phyloP scores from a whole-genome alignment of 2,329 filamentous ascomycete species.

The Sporothrix globosa region DNA sequence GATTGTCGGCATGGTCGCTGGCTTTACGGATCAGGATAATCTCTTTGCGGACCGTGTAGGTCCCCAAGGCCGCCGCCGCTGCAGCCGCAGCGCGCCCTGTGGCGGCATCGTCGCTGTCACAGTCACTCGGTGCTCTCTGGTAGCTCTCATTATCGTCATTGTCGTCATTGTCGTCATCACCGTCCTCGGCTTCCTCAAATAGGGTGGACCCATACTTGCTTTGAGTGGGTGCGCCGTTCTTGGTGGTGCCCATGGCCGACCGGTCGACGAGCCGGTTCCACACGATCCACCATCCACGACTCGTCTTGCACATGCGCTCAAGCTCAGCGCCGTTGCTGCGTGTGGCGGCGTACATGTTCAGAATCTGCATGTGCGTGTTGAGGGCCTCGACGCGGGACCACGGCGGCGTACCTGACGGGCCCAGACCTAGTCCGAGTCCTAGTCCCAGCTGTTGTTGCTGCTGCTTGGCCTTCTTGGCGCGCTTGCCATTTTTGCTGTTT shows the following conservation, averaged over 20 bases:
- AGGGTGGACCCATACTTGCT: constrained; percentile 27
- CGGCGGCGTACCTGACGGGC: constrained; percentile 31
- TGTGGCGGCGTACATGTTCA: constrained; percentile 59
- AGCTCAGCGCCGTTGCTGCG: constrained; percentile 50
- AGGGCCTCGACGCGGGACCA: constrained; percentile 67
- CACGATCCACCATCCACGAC: constrained; percentile 70
- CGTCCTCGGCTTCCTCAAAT: constrained; percentile 26
- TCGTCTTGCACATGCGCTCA: constrained; percentile 68
- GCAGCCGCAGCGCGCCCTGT: constrained; percentile 3
- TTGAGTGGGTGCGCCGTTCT: not conserved
- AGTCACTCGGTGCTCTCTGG: constrained; percentile 18
- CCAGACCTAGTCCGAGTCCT: not conserved
- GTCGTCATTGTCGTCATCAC: not conserved
- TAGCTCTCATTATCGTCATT: not conserved
- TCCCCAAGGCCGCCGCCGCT: constrained; percentile 16
- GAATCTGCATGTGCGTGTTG: constrained; percentile 66
- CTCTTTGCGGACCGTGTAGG: constrained; percentile 54
- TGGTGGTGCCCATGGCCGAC: not conserved
- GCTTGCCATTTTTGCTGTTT: not conserved
- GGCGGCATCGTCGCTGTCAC: constrained; percentile 25
- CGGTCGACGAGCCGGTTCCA: constrained; percentile 61
- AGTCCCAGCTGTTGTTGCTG: not conserved
- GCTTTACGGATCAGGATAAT: constrained; percentile 64
- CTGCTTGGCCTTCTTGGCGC: not conserved
- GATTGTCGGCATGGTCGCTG: constrained; percentile 53